Base-by-base conservation (phyloP, 306 rosid species). In the Castanea crenata region DNA sequence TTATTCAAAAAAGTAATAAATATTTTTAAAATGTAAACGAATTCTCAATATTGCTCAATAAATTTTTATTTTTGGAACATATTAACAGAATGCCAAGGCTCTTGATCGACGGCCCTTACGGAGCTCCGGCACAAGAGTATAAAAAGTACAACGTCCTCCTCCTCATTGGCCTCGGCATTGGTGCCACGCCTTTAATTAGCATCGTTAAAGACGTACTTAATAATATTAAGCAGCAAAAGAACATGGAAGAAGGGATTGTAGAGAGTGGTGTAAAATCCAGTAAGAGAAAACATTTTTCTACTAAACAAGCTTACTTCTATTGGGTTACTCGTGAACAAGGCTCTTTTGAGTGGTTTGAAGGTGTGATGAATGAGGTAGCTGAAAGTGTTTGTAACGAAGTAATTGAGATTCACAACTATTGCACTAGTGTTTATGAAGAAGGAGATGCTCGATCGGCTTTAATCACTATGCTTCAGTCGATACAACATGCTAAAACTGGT, bases 281-380 rank as follows among this genome's bases (percentile, higher is more conserved):
- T 81, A 89, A 78, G 87, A 87, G 87, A 55, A 91, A 83, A 35
- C 84, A 85, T 21, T 92, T 94, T 34, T 93, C 88, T 16, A 88
- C 97, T 7, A 87, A 83, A n/a, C 74, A 93, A 21, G 97, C 91
- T 21, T 92, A 94, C 77, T 94, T 94, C 79, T 94, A 94, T 46
- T 92, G 98, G 98, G 94, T 94, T 3, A 94, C 98, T 5, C 85
- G 98, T 4, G 98, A 94, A 73, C 97, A 94, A 73, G 97, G 98
- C 51, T 94, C 93, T 2, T 92, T 94, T 52, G 97, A 92, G 77
- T 94, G 98, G 98, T 94, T 94, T 21, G 83, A 82, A 41, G 97
- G 93, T 25, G 97, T 91, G 55, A 94, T 94, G 97, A 84, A 94
- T 61, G 98, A 92, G 76, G 90, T 94, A 18, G 93, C 93, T 0